phyloP scores from a whole-genome alignment of 2,329 filamentous ascomycete species.

The Arthroderma uncinatum region DNA sequence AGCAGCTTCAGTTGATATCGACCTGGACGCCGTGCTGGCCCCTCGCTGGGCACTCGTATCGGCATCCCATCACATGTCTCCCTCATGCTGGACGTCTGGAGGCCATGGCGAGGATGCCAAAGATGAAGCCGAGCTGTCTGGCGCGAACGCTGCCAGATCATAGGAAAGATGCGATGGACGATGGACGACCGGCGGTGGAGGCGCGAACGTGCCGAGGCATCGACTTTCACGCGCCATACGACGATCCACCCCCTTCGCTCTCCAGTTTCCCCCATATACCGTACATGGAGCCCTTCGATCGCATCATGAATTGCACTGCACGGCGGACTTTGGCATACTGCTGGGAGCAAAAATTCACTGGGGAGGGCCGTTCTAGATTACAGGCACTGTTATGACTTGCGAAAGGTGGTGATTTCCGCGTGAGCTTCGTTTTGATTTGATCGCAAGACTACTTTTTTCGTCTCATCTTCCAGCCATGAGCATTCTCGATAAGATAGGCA shows the following conservation, averaged over 20 bases:
- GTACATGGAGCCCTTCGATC: not conserved
- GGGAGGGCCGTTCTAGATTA: not conserved
- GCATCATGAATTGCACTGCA: not conserved
- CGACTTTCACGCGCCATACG: not conserved
- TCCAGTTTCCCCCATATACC: not conserved
- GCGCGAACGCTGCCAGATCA: not conserved
- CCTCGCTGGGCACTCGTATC: not conserved
- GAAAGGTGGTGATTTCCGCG: too few species aligned
- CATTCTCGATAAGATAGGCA: not conserved
- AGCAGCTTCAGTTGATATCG: too few species aligned
- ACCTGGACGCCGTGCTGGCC: too few species aligned
- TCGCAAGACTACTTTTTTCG: not conserved
- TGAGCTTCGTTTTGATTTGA: not conserved
- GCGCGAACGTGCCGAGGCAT: not conserved
- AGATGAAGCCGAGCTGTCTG: not conserved
- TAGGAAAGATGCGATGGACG: too few species aligned
- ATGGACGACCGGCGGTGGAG: too few species aligned
- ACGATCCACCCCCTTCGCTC: not conserved
- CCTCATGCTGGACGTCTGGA: not conserved
- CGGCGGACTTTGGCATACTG: too few species aligned
- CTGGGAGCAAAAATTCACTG: too few species aligned
- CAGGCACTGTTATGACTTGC: too few species aligned
- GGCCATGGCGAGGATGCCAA: not conserved
- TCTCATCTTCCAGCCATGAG: not conserved
- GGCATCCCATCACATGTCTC: not conserved